These are phyloP conservation scores for Podospora conica DNA, from an alignment of 495 filamentous ascomycete species.

Conservation along the genomic window DNA sequence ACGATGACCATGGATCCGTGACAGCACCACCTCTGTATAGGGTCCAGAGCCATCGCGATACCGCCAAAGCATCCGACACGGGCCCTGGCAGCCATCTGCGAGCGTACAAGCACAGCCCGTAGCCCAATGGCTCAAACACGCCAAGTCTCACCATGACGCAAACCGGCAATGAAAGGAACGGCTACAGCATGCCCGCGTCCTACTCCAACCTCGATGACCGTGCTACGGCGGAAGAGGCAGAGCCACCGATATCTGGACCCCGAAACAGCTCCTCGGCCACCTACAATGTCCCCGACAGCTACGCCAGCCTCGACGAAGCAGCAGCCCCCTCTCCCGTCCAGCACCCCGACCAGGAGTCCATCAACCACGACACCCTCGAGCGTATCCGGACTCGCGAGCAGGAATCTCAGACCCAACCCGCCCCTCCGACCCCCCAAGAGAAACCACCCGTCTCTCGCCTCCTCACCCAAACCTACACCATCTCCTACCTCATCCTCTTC, in stretches of 20 bases:
- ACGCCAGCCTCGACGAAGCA: slow-evolving; percentile 46
- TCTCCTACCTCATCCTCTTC: slow-evolving; percentile 81
- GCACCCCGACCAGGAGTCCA: slow-evolving; percentile 35
- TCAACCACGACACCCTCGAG: slow-evolving; percentile 27
- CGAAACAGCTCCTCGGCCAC: slow-evolving; percentile 8
- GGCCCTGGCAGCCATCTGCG: neutral
- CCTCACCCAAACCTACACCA: slow-evolving; percentile 67
- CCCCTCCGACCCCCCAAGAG: neutral
- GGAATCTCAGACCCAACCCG: slow-evolving; percentile 9
- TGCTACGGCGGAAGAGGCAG: neutral
- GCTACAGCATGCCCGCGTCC: slow-evolving; percentile 14
- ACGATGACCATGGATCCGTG: neutral
- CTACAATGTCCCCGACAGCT: slow-evolving; percentile 44
- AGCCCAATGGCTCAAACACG: neutral
- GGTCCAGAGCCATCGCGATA: neutral
- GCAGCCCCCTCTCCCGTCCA: slow-evolving; percentile 38
- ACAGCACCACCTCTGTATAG: neutral
- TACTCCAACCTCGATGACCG: slow-evolving; percentile 16
- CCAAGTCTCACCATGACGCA: neutral
- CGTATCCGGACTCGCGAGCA: slow-evolving; percentile 21
- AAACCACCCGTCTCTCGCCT: slow-evolving; percentile 40
- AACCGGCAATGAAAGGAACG: neutral
- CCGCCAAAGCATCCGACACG: neutral
- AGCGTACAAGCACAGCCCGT: neutral
- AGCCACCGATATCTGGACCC: neutral